These are phyloP conservation scores for Fusarium chlamydosporum DNA, from an alignment of 2,329 filamentous ascomycete genomes.

Conservation along the genomic window DNA sequence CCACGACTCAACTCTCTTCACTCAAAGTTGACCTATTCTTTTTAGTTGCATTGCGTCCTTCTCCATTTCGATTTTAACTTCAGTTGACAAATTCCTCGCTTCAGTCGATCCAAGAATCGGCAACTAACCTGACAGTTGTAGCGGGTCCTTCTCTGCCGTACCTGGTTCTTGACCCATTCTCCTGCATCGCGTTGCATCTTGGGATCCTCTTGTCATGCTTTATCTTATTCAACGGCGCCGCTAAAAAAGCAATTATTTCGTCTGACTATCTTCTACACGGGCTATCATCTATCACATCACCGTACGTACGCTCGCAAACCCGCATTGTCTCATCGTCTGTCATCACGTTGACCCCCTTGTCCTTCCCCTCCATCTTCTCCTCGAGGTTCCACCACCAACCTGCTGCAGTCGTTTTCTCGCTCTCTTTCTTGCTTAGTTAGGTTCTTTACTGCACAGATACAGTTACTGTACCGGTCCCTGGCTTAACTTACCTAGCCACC, in stretches of 20 bases:
- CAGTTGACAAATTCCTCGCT: background rate
- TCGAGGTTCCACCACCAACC: slow-evolving; percentile 48
- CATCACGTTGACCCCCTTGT: slow-evolving; percentile 46
- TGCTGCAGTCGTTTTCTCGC: slow-evolving; percentile 44
- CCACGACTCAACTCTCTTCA: slow-evolving; percentile 15
- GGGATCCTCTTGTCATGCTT: slow-evolving; percentile 11
- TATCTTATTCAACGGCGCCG: slow-evolving; percentile 14
- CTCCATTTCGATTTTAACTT: background rate
- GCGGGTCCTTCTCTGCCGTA: slow-evolving; percentile 23
- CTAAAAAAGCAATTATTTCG: slow-evolving; percentile 40
- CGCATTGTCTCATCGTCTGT: slow-evolving; percentile 43
- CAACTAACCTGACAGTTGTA: slow-evolving; percentile 33
- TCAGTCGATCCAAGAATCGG: slow-evolving; percentile 2
- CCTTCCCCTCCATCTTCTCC: slow-evolving; percentile 47
- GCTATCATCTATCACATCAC: slow-evolving; percentile 19
- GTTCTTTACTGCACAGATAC: slow-evolving; percentile 3
- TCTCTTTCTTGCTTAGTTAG: background rate
- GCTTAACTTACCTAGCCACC: slow-evolving; percentile 44
- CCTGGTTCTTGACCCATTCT: slow-evolving; percentile 26
- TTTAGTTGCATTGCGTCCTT: background rate
- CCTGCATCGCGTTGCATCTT: slow-evolving; percentile 20
- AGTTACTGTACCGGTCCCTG: slow-evolving; percentile 7
- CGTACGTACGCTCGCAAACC: slow-evolving; percentile 29
- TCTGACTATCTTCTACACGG: background rate
- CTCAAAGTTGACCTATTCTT: background rate